phyloP scores from a whole-genome alignment of 495 filamentous ascomycete species.

The Chaetomium cochliodes region DNA sequence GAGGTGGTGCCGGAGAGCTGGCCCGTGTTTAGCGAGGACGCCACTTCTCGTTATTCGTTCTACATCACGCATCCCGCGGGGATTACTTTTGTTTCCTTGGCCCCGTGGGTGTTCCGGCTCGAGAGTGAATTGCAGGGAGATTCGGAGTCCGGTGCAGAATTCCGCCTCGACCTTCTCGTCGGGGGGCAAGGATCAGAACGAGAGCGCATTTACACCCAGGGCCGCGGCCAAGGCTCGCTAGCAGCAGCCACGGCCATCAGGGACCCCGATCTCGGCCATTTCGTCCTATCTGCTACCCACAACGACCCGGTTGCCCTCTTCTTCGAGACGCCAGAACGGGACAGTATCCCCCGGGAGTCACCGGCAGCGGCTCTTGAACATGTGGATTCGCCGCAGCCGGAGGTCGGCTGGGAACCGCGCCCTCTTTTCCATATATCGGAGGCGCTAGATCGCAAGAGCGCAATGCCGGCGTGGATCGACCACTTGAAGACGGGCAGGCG shows the following conservation, averaged over 20 bases:
- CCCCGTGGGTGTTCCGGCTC: conserved; percentile 71
- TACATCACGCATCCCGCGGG: conserved; percentile 72
- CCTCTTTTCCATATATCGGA: conserved; percentile 69
- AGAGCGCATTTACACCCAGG: conserved; percentile 57
- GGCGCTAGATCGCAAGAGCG: conserved; percentile 58
- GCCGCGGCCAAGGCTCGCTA: conserved; percentile 45
- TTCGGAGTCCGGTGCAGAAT: conserved; percentile 63
- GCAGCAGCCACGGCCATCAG: conserved; percentile 64
- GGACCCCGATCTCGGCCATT: conserved; percentile 74
- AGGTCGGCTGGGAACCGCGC: conserved; percentile 54
- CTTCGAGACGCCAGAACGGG: conserved; percentile 64
- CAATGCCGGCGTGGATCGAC: conserved; percentile 61
- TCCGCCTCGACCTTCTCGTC: conserved; percentile 69
- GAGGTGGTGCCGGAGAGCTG: conserved; percentile 56
- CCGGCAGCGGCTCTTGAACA: conserved; percentile 21
- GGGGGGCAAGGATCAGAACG: conserved; percentile 60
- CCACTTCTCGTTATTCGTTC: conserved; percentile 71
- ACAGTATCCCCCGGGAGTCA: conserved; percentile 36
- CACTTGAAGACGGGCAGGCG: conserved; percentile 59
- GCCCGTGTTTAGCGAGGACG: conserved; percentile 73
- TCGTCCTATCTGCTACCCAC: conserved; percentile 68
- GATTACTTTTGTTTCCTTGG: conserved; percentile 67
- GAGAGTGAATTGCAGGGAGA: conserved; percentile 70
- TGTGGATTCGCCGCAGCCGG: conserved; percentile 35
- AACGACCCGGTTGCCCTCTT: conserved; percentile 62